phyloP scores from a whole-genome alignment of 441 rosid species.

The Syzygium syzygioides region DNA sequence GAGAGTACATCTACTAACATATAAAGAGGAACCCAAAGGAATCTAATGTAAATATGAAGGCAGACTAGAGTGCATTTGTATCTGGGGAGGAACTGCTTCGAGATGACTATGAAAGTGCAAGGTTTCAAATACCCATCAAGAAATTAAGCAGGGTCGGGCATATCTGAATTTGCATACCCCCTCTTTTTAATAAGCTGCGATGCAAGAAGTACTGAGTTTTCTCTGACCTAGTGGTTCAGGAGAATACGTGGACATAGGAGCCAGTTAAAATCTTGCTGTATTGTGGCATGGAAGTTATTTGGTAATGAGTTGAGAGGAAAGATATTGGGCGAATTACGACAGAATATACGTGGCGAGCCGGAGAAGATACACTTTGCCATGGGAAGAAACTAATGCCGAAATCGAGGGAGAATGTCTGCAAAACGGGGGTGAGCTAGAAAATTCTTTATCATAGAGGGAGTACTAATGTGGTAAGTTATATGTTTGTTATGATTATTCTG shows the following conservation, averaged over 20 bases:
- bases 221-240: neutral
- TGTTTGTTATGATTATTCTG: neutral
- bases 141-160: neutral
- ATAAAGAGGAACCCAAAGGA: neutral
- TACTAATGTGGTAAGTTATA: neutral
- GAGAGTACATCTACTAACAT: neutral
- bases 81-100: neutral
- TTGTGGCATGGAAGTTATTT: neutral
- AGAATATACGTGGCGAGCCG: neutral
- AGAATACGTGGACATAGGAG: neutral
- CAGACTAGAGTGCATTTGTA: neutral
- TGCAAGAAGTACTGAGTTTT: neutral
- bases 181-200: neutral
- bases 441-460: neutral
- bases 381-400: neutral
- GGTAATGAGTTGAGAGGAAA: neutral
- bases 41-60: neutral
- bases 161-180: neutral
- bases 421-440: neutral
- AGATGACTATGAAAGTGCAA: neutral
- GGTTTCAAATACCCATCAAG: neutral
- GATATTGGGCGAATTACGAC: neutral
- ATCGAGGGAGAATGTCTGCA: neutral
- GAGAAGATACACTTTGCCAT: neutral
- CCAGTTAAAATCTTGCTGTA: neutral